Percentiles rank a stretch among this genome's conserved stretches.
Conservation (phyloP, 139 green algal genomes). For the Coelastrella sp. region DNA sequence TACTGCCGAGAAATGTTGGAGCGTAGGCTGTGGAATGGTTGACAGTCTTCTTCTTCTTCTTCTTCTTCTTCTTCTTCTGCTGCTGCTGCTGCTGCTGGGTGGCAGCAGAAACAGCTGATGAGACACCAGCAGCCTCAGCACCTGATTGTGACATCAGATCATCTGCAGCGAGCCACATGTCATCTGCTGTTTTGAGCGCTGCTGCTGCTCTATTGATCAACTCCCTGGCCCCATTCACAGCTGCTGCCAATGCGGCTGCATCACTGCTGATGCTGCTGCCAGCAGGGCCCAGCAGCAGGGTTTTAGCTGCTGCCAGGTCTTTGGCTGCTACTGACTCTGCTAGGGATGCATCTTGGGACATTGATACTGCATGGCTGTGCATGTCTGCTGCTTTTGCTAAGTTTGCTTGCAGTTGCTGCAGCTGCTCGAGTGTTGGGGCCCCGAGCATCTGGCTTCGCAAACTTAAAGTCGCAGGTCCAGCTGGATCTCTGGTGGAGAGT, state of each 20-base stretch:
- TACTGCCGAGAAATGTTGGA: not conserved
- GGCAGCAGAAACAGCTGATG: not conserved
- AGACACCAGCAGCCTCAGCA: not conserved
- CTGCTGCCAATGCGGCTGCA: not conserved
- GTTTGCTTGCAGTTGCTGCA: slow-evolving; percentile 20
- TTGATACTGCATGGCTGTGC: not conserved
- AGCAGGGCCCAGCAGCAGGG: not conserved
- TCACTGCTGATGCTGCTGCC: not conserved
- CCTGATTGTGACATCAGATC: not conserved
- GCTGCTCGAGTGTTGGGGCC: not conserved
- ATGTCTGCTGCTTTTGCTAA: slow-evolving; percentile 7
- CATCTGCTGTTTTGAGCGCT: not conserved
- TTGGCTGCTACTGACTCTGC: not conserved
- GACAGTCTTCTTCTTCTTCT: not conserved
- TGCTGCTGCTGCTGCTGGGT: slow-evolving; percentile 16
- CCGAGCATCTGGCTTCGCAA: not conserved
- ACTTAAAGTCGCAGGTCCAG: not conserved
- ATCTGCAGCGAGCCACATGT: not conserved
- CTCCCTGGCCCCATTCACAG: not conserved
- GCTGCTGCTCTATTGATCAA: not conserved
- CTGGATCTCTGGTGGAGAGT: not conserved
- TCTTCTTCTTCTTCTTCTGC: too few species aligned
- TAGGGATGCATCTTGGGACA: not conserved
- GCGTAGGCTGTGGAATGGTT: not conserved
- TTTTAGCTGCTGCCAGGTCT: not conserved